Base-by-base conservation (phyloP, 179 eudicot species). In the Vitellaria paradoxa region DNA sequence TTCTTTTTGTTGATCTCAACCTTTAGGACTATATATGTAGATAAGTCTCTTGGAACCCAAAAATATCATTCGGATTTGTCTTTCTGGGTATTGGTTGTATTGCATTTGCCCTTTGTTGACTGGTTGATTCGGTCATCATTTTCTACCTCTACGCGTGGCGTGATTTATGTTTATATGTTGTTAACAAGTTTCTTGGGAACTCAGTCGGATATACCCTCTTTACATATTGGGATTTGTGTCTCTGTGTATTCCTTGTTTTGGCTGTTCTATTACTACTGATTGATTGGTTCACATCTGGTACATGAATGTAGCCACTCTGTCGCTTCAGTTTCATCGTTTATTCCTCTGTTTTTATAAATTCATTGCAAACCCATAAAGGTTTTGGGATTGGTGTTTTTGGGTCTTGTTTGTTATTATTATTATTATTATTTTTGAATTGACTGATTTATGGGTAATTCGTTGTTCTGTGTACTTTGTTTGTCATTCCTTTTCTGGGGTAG, bases 381-480 rank as follows among this genome's bases (percentile, higher is more conserved):
- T 75, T 78, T 53, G 84, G 82, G 84, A 82, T 78, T 74, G 66
- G 80, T 68, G 78, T 53, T 72, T 66, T 78, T 81, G 78, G 79
- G 77, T 72, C 18, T 63, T 70, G 12, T 78, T 65, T 72, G 56
- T 72, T 69, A 65, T 55, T 24, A 2, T 30, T 30, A 0, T 30
- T 30, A 67, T 40, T 3, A 65, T 81, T 68, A 66, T 57, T 77
- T 67, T 81, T 82, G 82, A 77, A 82, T 78, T 84, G 63, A 77
- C 79, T 79, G 69, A 66, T 77, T 74, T 50, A 92, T 92, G 93
- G 87, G 78, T 78, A 78, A 50, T 21, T 67, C 56, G 14, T 24
- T 69, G 42, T 63, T 84, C 21, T 82, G 24, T 79, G 45, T 60
- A 57, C 64, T 88, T 72, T 72, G 78, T 56, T 76, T 86, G 72